Evolutionary conservation across 768 basidiomycete species (phyloP), one percentile per base, ranked within the genome.

Genomic region (Leccinum arenicola): DNA sequence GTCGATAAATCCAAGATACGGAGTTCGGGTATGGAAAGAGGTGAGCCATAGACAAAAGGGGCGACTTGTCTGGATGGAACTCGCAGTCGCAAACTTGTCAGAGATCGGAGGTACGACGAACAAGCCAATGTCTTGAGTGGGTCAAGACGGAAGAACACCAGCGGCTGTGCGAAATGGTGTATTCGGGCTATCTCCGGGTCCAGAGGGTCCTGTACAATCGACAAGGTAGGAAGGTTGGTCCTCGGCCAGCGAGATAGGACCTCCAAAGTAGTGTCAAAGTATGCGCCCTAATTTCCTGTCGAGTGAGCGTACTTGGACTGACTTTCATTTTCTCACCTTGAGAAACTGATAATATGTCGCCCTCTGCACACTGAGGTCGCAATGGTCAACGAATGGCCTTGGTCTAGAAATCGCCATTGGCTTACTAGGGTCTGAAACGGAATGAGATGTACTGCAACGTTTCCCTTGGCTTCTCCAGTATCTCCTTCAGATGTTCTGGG

Each of bases 261-360:
- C 19, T 77, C 69, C 4, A 95, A 76, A 0, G 83, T 78, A 3
- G 84, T 86, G 69, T 96, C 93, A 64, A 93, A 95, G 71, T 95
- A 95, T 43, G 85, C 82, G 23, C 93, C 93, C 86, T 86, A 52
- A 5, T 17, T 47, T 38, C 29, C 19, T 6, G 15, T n/a, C 17
- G 11, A 31, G 23, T 60, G 7, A 65, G 50, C 52, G 35, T 4
- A 36, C 35, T 48, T 15, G 27, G 40, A 66, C 53, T 57, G 14
- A 19, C 6, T 25, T 23, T 29, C 9, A 29, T 29, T 29, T 11
- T 29, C 53, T 11, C 47, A 84, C 89, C 76, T 85, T 87, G 40
- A 93, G 81, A 70, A 95, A 95, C 60, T 89, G 89, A 63, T 86
- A 85, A 70, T 95, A 95, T 1, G 82, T 86, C 1, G 91, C 88